phyloP scores from a whole-genome alignment of 495 filamentous ascomycete genomes.

The Aspergillus ellipticus region DNA sequence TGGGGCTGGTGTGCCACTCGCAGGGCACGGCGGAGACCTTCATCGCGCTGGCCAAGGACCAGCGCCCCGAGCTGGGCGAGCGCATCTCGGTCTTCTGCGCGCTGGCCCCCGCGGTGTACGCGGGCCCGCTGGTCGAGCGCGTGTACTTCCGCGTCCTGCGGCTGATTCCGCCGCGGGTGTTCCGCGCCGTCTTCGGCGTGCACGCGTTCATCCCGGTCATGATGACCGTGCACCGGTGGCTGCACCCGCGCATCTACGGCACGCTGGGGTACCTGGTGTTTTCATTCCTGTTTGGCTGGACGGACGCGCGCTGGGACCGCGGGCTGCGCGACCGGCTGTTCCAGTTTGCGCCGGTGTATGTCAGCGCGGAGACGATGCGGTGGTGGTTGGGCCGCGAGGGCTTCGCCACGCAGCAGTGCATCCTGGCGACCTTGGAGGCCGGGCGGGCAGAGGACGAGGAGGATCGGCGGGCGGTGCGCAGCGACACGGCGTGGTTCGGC shows the following conservation, averaged over 20 bases:
- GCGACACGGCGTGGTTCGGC: slow-evolving; percentile 74
- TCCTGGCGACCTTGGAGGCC: slow-evolving; percentile 73
- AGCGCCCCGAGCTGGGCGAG: slow-evolving; percentile 81
- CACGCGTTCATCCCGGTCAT: slow-evolving; percentile 95
- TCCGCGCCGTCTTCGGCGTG: slow-evolving; percentile 83
- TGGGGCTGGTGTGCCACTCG: slow-evolving; percentile 82
- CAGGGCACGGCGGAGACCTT: slow-evolving; percentile 92
- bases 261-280: slow-evolving; percentile 87
- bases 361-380: slow-evolving; percentile 84
- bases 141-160: slow-evolving; percentile 93
- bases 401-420: slow-evolving; percentile 89
- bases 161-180: slow-evolving; percentile 68
- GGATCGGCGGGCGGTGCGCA: slow-evolving; percentile 39
- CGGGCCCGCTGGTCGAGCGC: slow-evolving; percentile 79
- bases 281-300: slow-evolving; percentile 87
- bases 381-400: slow-evolving; percentile 95
- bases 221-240: slow-evolving; percentile 71
- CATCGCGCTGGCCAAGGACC: slow-evolving; percentile 85
- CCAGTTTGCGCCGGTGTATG: slow-evolving; percentile 87
- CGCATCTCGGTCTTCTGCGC: slow-evolving; percentile 90
- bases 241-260: slow-evolving; percentile 72
- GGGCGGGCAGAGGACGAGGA: slow-evolving; percentile 60
- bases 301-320: slow-evolving; percentile 79
- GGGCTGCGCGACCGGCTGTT: slow-evolving; percentile 80
- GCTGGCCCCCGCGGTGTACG: slow-evolving; percentile 87